A percentile compares a stretch with the other conserved stretches of the same genome.
These are phyloP conservation scores for Gossypium herbaceum DNA, from an alignment of 345 rosid genomes.

Conservation along the genomic window DNA sequence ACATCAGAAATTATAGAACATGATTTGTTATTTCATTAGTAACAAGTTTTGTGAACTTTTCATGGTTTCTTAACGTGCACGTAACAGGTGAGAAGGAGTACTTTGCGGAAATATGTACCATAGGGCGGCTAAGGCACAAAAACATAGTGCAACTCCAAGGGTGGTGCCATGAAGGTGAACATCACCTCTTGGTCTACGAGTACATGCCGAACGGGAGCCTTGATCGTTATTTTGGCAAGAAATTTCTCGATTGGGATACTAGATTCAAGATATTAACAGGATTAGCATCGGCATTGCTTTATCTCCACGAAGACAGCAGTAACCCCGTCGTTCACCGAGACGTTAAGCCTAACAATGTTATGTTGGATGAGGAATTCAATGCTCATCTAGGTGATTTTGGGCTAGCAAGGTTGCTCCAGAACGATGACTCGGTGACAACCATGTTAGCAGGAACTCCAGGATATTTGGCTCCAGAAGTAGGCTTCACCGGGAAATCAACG, in stretches of 20 bases:
- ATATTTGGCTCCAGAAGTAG: constrained; percentile 33
- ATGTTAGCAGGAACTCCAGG: constrained; percentile 43
- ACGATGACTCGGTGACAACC: constrained; percentile 36
- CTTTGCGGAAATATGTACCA: constrained; percentile 41
- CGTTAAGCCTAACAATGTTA: constrained; percentile 40
- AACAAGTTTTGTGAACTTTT: not conserved
- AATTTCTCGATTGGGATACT: constrained; percentile 29
- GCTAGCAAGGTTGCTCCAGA: constrained; percentile 34
- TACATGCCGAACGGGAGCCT: constrained; percentile 47
- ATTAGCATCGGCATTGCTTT: constrained; percentile 37
- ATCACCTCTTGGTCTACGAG: constrained; percentile 40
- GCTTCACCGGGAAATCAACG: constrained; percentile 30
- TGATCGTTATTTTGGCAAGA: constrained; percentile 34
- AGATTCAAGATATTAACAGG: constrained; percentile 33
- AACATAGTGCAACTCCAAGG: constrained; percentile 45
- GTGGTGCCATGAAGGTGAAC: constrained; percentile 40
- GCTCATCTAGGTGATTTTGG: constrained; percentile 38
- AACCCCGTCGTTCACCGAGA: constrained; percentile 40
- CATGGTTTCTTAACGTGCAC: not conserved
- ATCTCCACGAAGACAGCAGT: constrained; percentile 41
- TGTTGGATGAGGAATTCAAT: constrained; percentile 34
- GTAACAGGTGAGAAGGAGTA: constrained; percentile 35
- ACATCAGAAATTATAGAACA: not conserved
- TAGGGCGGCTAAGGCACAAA: constrained; percentile 42
- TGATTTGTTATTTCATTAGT: not conserved